phyloP scores from a whole-genome alignment of 1,284 basidiomycete species.

The Pterulicium gracile region DNA sequence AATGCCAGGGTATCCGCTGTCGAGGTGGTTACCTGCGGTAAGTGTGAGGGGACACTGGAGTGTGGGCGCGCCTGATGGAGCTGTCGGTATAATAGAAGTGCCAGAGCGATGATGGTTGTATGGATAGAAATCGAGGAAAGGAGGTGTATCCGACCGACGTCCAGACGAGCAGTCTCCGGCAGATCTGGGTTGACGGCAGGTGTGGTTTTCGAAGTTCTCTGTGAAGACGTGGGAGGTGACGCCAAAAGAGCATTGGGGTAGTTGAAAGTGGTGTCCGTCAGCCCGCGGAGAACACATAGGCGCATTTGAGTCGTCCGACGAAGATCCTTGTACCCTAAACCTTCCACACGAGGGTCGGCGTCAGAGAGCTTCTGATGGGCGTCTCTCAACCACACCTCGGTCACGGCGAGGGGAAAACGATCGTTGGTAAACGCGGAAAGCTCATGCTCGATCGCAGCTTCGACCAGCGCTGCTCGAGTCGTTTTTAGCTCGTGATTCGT shows the following conservation, averaged over 20 bases:
- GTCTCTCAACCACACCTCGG: slow-evolving; percentile 52
- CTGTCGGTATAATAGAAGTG: slow-evolving; percentile 42
- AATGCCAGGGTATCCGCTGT: neutral
- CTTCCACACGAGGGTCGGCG: slow-evolving; percentile 10
- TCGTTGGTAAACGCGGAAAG: slow-evolving; percentile 57
- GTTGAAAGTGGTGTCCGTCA: slow-evolving; percentile 37
- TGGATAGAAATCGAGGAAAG: neutral
- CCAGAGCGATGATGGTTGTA: neutral
- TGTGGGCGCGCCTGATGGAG: no score
- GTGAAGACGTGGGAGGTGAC: slow-evolving; percentile 33
- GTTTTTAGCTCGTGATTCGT: slow-evolving; percentile 92
- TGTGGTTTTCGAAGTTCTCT: no score
- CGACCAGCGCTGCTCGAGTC: slow-evolving; percentile 75
- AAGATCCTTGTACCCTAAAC: neutral
- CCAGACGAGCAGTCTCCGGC: slow-evolving; percentile 15
- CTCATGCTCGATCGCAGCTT: slow-evolving; percentile 76
- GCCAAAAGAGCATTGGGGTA: slow-evolving; percentile 19
- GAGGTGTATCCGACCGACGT: neutral
- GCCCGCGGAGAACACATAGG: slow-evolving; percentile 42
- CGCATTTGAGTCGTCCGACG: neutral
- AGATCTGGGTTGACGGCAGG: slow-evolving; percentile 77
- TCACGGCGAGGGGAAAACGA: slow-evolving; percentile 39
- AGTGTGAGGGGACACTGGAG: slow-evolving; percentile 24
- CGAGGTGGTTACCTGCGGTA: neutral
- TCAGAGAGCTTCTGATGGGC: slow-evolving; percentile 28